Conservation (phyloP, 2,329 filamentous ascomycete genomes). For the Hymenoscyphus albidus region DNA sequence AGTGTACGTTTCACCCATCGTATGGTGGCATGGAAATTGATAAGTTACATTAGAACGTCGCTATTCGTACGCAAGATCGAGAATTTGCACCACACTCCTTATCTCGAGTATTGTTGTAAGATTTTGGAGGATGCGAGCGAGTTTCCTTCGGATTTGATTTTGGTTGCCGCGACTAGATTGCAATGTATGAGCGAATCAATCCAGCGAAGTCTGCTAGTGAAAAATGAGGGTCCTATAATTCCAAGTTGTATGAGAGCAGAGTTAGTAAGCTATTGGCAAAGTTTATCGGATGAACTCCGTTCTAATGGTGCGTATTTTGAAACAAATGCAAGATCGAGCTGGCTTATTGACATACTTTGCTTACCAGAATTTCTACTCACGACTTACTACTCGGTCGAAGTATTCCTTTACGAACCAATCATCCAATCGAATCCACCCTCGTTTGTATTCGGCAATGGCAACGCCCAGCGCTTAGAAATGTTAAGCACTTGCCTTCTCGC, state of each 20-base stretch:
- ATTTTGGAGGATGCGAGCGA: constrained; percentile 17
- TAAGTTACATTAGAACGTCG: constrained; percentile 9
- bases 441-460: constrained; percentile 2
- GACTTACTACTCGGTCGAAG: constrained; percentile 19
- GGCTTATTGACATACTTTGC: background rate
- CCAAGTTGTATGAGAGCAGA: constrained; percentile 11
- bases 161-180: constrained; percentile 21
- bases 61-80: constrained; percentile 22
- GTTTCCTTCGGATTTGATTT: constrained; percentile 20
- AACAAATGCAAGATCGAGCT: background rate
- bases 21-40: background rate
- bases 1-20: constrained; percentile 12
- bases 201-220: constrained; percentile 15
- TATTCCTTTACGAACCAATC: constrained; percentile 20
- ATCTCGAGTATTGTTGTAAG: constrained; percentile 23
- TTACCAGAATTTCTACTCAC: constrained; percentile 10
- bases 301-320: constrained; percentile 20
- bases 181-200: constrained; percentile 20
- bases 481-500: constrained; percentile 21
- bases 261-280: constrained; percentile 18
- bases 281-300: constrained; percentile 18
- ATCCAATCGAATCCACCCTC: constrained; percentile 17
- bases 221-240: background rate
- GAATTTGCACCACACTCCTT: constrained; percentile 18
- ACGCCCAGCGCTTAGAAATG: constrained; percentile 23